Base-by-base conservation (phyloP, 768 basidiomycete genomes). In the Leucogyrophana mollusca region DNA sequence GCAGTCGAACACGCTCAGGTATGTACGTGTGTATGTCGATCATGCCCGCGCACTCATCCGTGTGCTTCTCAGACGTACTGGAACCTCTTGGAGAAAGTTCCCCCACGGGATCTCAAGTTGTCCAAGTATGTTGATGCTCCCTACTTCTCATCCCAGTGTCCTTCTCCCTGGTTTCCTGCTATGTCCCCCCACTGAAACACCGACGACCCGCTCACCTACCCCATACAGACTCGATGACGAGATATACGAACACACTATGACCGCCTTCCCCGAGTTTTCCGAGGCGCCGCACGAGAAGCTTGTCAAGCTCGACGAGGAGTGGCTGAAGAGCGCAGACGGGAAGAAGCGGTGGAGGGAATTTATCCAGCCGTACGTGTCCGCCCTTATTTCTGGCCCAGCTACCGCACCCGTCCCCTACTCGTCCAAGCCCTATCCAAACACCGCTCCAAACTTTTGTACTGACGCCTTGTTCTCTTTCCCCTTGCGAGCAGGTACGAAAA, bases 1-100 rank as follows among this genome's bases (percentile, higher is more conserved):
- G 91, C 93, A 10, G 94, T 98, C 42, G 94, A 99, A 64, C 93
- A 98, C 55, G 91, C 94, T 36, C 91, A 95, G 76, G 93, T 90
- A 42, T 51, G 80, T 63, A 30, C 13, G 13, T 13, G 13, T 13
- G 27, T 30, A 30, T 13, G 13, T 13, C 27, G 27, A 13, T 7
- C 27, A 13, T 7, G 6, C 13, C 6, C 27, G 27, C 6, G 13
- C 27, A 30, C 13, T 13, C 6, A 30, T 30, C 6, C 27, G 27
- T 13, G 8, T 37, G 23, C 23, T 33, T 36, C 38, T 18, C 55
- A 97, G 90, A 93, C 93, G 7, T 97, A 97, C 70, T 95, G 94
- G 87, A 94, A 92, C 62, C 76, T 99, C 35, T 71, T 97, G 43
- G 86, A 87, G 61, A 85, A 83, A 60, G 80, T 96, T 40, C 64